Evolutionary conservation across 2,329 filamentous ascomycete species (phyloP), one percentile per base, ranked within the genome.

Genomic region (Cladophialophora yegresii): DNA sequence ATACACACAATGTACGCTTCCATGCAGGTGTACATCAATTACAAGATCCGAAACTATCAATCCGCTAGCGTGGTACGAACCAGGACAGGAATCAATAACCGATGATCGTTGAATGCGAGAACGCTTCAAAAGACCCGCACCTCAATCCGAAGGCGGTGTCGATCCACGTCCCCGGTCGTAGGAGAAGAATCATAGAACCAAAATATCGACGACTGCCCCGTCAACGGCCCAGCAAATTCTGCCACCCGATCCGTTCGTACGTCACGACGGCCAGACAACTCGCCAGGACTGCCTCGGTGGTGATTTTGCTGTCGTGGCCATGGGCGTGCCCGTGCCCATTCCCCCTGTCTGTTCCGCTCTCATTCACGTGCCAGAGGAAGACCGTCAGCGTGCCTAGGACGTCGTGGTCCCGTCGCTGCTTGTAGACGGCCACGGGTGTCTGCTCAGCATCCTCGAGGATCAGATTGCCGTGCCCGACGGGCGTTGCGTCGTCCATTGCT

Each of bases 211-310:
- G 13, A 26, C 13, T 9, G 30, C 22, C 5, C 12, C n/a, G 12
- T 67, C 59, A 67, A 22, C 50, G 7, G 6, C 65, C 65, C 26
- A 65, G 50, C 32, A 64, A 16, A 51, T 58, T 61, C 53, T 63
- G 66, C 55, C 55, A 67, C 6, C 56, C 63, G 3, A 67, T n/a
- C 45, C 66, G 51, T 54, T 67, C 66, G 32, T 65, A 67, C 1
- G 58, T 26, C 12, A 67, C 62, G 16, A 65, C 49, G 47, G 63
- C 62, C 1, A 67, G 40, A 56, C 63, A 65, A 20, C 62, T 65
- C 12, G 55, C 57, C 13, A 65, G 56, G 22, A 67, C 61, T 7
- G 54, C 58, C 30, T 63, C 60, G 47, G 65, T 28, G 6, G 47
- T 54, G 13, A 64, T 55, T 33, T 45, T 22, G 23, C 32, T 30